phyloP scores from a whole-genome alignment of 305 asterid species.

The Fraxinus angustifolia region DNA sequence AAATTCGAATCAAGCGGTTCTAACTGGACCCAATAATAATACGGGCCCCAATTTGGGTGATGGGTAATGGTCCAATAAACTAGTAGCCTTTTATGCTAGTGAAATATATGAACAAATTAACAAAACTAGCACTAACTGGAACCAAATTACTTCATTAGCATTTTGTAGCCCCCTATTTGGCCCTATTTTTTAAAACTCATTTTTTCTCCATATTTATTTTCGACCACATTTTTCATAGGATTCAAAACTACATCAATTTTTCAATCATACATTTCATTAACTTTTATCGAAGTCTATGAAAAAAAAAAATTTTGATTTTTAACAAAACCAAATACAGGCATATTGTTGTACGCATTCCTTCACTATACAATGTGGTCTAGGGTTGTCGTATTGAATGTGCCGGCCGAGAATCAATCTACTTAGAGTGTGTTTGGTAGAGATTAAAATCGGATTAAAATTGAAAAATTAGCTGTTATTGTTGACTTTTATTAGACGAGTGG shows the following conservation, averaged over 20 bases:
- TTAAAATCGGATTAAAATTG: no score
- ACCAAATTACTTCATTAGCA: not conserved
- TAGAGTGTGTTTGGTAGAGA: no score
- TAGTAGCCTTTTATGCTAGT: not conserved
- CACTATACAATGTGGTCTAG: not conserved
- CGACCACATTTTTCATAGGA: not conserved
- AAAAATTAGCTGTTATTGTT: no score
- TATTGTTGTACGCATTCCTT: not conserved
- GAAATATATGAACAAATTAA: not conserved
- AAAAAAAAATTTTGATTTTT: no score
- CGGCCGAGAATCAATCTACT: not conserved
- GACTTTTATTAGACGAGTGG: no score
- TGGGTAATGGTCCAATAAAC: not conserved
- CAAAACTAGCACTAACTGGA: not conserved
- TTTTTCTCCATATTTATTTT: not conserved
- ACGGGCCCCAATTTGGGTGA: not conserved
- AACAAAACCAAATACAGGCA: not conserved
- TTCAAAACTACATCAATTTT: not conserved
- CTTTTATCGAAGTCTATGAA: no score
- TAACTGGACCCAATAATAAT: not conserved
- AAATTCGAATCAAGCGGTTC: constrained; percentile 8
- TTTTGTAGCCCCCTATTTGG: not conserved
- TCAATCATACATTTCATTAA: no score
- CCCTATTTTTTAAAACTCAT: not conserved
- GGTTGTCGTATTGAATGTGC: not conserved